Percentiles rank a stretch among this genome's conserved stretches.
These are phyloP conservation scores for Cardamine resedifolia DNA, from an alignment of 345 rosid species.

Conservation along the genomic window DNA sequence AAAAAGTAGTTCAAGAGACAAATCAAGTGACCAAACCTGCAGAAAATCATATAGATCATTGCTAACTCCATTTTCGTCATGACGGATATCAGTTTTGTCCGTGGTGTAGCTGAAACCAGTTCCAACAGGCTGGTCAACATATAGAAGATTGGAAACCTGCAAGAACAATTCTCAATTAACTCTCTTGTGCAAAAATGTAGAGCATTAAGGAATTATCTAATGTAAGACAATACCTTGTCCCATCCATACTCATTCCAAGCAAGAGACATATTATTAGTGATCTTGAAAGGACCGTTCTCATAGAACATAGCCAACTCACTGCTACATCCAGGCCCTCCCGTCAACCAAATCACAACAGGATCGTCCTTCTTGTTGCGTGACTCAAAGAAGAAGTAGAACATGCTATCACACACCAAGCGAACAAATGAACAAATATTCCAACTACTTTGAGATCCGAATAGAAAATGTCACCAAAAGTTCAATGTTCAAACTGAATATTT, in stretches of 20 bases:
- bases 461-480: background rate
- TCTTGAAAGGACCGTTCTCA: slow-evolving; percentile 92
- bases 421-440: background rate
- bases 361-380: slow-evolving; percentile 74
- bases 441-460: background rate
- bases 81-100: slow-evolving; percentile 83
- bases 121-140: slow-evolving; percentile 95
- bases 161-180: slow-evolving; percentile 20
- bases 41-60: slow-evolving; percentile 92
- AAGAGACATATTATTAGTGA: slow-evolving; percentile 83
- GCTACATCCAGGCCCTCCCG: slow-evolving; percentile 99
- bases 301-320: slow-evolving; percentile 97
- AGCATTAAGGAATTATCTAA: background rate
- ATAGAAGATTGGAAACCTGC: slow-evolving; percentile 90
- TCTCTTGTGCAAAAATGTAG: background rate
- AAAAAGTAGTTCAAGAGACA: background rate
- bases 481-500: background rate
- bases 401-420: slow-evolving; percentile 44
- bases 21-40: slow-evolving; percentile 57
- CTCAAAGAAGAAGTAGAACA: slow-evolving; percentile 99
- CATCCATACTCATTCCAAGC: slow-evolving; percentile 87
- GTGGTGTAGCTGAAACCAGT: slow-evolving; percentile 96
- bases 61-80: slow-evolving; percentile 85
- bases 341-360: slow-evolving; percentile 97
- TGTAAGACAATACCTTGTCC: slow-evolving; percentile 61